phyloP scores from a whole-genome alignment of 352 stramenopile genomes.

The Phytophthora palmivora region DNA sequence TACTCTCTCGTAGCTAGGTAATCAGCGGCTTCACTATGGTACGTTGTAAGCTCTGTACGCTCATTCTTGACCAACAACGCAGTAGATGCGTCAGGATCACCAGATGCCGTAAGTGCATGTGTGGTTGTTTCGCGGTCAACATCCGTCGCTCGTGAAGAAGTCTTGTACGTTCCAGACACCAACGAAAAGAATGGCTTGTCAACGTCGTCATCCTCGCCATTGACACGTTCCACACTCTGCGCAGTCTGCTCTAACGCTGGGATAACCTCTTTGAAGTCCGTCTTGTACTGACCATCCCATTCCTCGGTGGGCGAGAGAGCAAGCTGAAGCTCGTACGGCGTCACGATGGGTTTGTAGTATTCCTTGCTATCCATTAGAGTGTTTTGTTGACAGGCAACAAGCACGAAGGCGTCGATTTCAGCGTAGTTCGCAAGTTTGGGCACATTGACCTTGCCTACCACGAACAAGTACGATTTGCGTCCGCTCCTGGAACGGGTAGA shows the following conservation, averaged over 20 bases:
- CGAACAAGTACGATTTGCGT: conserved; percentile 96
- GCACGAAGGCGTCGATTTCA: conserved; percentile 97
- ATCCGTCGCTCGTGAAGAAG: conserved; percentile 28
- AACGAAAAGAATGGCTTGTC: conserved; percentile 89
- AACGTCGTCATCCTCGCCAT: conserved; percentile 38
- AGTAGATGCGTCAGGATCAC: conserved; percentile 41
- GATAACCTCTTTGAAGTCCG: conserved; percentile 84
- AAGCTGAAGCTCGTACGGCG: conserved; percentile 95
- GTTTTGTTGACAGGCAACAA: conserved; percentile 96
- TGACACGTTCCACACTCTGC: conserved; percentile 38
- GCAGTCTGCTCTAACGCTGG: conserved; percentile 55
- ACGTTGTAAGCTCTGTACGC: conserved; percentile 59
- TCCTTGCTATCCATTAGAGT: conserved; percentile 94
- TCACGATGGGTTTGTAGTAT: conserved; percentile 94
- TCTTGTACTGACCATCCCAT: conserved; percentile 91
- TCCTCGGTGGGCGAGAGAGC: conserved; percentile 86
- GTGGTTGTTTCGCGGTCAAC: conserved; percentile 18
- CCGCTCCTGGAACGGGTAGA: conserved; percentile 68
- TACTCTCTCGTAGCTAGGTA: conserved; percentile 81
- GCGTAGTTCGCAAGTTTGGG: conserved; percentile 98
- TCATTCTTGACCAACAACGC: conserved; percentile 67
- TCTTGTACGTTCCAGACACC: conserved; percentile 80
- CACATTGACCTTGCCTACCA: conserved; percentile 97
- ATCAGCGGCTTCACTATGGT: conserved; percentile 77
- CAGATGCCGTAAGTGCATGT: conserved; percentile 36